Percentiles rank a stretch among this genome's conserved stretches.
Conservation (phyloP, 1,284 basidiomycete species). For the Cystobasidium slooffiae region DNA sequence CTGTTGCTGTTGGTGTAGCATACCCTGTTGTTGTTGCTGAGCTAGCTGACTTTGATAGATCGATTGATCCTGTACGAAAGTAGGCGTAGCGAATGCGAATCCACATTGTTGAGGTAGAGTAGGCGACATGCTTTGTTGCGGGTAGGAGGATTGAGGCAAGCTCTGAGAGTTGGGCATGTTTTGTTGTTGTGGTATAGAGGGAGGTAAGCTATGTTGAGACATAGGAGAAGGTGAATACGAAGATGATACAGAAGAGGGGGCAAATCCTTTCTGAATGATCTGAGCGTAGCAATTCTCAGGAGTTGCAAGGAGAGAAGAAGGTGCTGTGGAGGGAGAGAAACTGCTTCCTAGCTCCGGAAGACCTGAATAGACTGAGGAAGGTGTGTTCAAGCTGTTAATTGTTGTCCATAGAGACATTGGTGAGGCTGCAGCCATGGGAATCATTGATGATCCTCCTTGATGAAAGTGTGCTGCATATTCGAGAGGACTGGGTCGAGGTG, state of each 20-base stretch:
- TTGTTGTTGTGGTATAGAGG: background rate
- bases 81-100: constrained; percentile 26
- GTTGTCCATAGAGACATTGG: constrained; percentile 21
- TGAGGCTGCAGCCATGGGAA: background rate
- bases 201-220: constrained; percentile 4
- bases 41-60: constrained; percentile 13
- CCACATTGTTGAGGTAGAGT: constrained; percentile 10
- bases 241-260: background rate
- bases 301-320: constrained; percentile 1
- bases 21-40: background rate
- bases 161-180: background rate
- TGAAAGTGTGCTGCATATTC: background rate
- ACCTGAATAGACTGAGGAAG: background rate
- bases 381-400: constrained; percentile 6
- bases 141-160: background rate
- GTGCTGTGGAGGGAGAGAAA: constrained; percentile 26
- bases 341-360: constrained; percentile 10
- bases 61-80: constrained; percentile 19
- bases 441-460: background rate
- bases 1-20: background rate
- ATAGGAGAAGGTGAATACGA: background rate
- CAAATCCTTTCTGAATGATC: background rate
- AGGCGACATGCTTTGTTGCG: background rate
- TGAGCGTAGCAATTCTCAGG: constrained; percentile 6
- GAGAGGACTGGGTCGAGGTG: constrained; percentile 18